Evolutionary conservation across 345 rosid species (phyloP).

Genomic region (Luvunga scandens): DNA sequence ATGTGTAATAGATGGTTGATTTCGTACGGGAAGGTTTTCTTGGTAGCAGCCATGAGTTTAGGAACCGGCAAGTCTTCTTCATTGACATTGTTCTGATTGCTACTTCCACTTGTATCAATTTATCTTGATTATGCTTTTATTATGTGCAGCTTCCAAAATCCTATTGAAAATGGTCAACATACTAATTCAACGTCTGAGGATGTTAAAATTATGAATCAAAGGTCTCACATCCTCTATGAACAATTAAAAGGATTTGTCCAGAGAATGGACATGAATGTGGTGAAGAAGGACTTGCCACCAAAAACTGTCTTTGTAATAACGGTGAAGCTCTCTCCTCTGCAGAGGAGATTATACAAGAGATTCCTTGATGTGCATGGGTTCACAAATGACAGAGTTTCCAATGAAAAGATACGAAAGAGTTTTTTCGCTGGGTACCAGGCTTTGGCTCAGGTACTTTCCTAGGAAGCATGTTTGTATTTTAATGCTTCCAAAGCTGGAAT

Average conservation of each 20-base stretch:
- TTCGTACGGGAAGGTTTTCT: conserved; percentile 99
- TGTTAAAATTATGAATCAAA: conserved; percentile 98
- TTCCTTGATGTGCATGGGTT: conserved; percentile 90
- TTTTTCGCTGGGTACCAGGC: conserved; percentile 99
- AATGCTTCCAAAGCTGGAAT: conserved; percentile 1
- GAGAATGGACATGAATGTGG: conserved; percentile 99
- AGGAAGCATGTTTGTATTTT: neutral
- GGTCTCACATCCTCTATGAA: conserved; percentile 97
- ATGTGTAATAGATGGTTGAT: conserved; percentile 91
- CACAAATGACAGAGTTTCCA: conserved; percentile 52
- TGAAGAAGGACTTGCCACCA: conserved; percentile 95
- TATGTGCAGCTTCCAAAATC: conserved; percentile 88
- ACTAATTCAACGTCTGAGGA: conserved; percentile 92
- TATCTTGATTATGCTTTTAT: conserved; percentile 20
- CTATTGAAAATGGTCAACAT: conserved; percentile 98
- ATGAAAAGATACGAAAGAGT: conserved; percentile 72
- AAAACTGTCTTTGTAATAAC: conserved; percentile 93
- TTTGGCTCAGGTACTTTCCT: conserved; percentile 82
- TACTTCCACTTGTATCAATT: conserved; percentile 11
- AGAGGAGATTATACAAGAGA: conserved; percentile 87
- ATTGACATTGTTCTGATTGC: conserved; percentile 16
- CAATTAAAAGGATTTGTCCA: conserved; percentile 98
- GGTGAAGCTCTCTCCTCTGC: conserved; percentile 93
- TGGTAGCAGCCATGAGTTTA: conserved; percentile 97
- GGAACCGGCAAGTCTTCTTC: conserved; percentile 76